These are phyloP conservation scores for Fistulifera pelliculosa DNA, from an alignment of 108 stramenopile species.

Conservation along the genomic window DNA sequence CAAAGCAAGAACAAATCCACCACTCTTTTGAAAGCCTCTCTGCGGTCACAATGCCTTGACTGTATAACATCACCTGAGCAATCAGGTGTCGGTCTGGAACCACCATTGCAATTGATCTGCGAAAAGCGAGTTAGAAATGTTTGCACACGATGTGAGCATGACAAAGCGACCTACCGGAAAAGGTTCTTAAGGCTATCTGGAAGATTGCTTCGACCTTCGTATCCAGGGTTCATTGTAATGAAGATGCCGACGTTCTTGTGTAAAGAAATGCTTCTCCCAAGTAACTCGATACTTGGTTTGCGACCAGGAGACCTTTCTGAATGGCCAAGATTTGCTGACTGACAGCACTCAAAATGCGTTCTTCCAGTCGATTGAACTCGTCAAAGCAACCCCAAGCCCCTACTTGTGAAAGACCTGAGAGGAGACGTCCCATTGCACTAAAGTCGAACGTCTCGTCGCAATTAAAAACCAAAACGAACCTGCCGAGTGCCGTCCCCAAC, in stretches of 20 bases:
- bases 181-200: constrained; percentile 98
- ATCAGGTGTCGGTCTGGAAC: constrained; percentile 93
- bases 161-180: constrained; percentile 46
- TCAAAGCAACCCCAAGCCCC: constrained; percentile 97
- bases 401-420: constrained; percentile 96
- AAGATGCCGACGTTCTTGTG: constrained; percentile 96
- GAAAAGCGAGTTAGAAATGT: too few species aligned
- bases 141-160: too few species aligned
- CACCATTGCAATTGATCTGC: constrained; percentile 92
- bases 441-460: constrained; percentile 97
- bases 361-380: constrained; percentile 98
- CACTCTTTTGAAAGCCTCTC: constrained; percentile 83
- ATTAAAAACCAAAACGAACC: constrained; percentile 98
- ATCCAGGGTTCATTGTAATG: constrained; percentile 99
- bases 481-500: constrained; percentile 91
- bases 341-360: constrained; percentile 93
- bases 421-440: constrained; percentile 94
- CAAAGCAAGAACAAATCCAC: constrained; percentile 92
- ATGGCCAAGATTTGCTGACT: constrained; percentile 96
- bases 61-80: constrained; percentile 98
- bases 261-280: constrained; percentile 63
- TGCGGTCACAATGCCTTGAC: constrained; percentile 95
- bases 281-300: constrained; percentile 58
- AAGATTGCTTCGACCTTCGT: constrained; percentile 97
- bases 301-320: constrained; percentile 84